phyloP scores from a whole-genome alignment of 345 rosid species.

The Heritiera fomes region DNA sequence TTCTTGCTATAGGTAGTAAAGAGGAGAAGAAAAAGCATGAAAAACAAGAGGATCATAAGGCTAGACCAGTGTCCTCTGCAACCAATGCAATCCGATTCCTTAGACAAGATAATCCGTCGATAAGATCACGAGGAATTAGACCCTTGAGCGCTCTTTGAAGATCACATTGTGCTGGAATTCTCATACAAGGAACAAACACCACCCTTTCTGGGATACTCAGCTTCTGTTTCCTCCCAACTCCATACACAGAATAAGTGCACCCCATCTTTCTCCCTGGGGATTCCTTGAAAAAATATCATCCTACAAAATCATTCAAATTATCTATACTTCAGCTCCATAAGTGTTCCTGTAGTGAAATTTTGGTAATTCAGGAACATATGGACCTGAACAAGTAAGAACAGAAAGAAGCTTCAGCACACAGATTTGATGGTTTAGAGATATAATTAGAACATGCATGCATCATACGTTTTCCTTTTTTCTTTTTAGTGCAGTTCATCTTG shows the following conservation, averaged over 20 bases:
- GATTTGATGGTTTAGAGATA: not conserved
- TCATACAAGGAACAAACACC: conserved; percentile 58
- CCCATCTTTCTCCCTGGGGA: conserved; percentile 52
- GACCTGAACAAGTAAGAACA: conserved; percentile 19
- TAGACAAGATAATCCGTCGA: conserved; percentile 49
- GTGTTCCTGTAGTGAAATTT: not conserved
- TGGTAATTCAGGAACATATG: conserved; percentile 9
- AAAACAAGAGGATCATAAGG: conserved; percentile 21
- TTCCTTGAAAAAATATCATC: conserved; percentile 38
- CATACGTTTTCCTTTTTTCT: not conserved
- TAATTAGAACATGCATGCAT: not conserved
- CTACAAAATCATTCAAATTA: conserved; percentile 30
- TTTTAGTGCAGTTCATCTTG: not conserved
- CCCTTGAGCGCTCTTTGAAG: conserved; percentile 67
- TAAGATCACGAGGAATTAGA: conserved; percentile 45
- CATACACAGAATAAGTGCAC: conserved; percentile 65
- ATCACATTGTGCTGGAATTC: conserved; percentile 67
- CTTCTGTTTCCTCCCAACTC: conserved; percentile 59
- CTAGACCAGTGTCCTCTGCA: conserved; percentile 73
- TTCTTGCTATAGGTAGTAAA: not conserved
- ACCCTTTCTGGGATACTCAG: conserved; percentile 54
- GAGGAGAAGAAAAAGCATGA: not conserved
- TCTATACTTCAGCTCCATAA: conserved; percentile 15
- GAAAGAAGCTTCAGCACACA: not conserved
- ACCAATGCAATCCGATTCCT: conserved; percentile 67